Evolutionary conservation across 345 rosid species (phyloP).

Genomic region (Noccaea bulbosa): DNA sequence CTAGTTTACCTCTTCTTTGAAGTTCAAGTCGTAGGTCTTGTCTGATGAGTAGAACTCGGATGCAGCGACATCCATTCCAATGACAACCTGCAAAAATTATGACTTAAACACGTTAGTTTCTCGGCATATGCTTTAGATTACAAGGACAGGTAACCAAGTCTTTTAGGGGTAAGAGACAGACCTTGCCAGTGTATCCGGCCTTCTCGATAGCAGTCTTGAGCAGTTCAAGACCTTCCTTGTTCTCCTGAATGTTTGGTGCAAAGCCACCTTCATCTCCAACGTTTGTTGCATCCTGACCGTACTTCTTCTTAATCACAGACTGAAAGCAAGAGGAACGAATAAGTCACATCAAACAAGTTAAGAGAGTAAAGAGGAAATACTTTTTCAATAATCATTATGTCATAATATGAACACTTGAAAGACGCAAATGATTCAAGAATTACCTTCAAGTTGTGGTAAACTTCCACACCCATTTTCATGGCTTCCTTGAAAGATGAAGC

Average conservation of each 20-base stretch:
- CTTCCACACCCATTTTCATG: slow-evolving; percentile 99
- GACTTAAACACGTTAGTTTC: background rate
- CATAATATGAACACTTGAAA: background rate
- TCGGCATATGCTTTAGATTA: background rate
- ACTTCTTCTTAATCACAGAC: slow-evolving; percentile 57
- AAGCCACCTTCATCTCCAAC: slow-evolving; percentile 99
- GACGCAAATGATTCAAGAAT: background rate
- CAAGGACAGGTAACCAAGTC: background rate
- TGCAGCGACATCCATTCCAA: slow-evolving; percentile 99
- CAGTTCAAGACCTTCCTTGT: slow-evolving; percentile 96
- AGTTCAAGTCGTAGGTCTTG: slow-evolving; percentile 83
- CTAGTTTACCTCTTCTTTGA: slow-evolving; percentile 69
- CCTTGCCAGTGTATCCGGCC: slow-evolving; percentile 92
- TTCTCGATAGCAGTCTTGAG: slow-evolving; percentile 89
- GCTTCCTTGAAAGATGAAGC: slow-evolving; percentile 89
- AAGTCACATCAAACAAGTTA: slow-evolving; percentile 2
- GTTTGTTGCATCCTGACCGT: slow-evolving; percentile 98
- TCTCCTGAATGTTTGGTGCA: slow-evolving; percentile 99
- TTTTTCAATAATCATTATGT: background rate
- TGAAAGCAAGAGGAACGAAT: slow-evolving; percentile 9
- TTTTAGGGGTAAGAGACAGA: slow-evolving; percentile 36
- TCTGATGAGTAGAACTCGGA: slow-evolving; percentile 86
- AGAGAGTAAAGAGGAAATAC: background rate
- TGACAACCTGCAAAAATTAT: slow-evolving; percentile 71
- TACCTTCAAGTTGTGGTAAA: slow-evolving; percentile 95